Conservation (phyloP, 176 grass and related monocot species). For the Chloris gayana region DNA sequence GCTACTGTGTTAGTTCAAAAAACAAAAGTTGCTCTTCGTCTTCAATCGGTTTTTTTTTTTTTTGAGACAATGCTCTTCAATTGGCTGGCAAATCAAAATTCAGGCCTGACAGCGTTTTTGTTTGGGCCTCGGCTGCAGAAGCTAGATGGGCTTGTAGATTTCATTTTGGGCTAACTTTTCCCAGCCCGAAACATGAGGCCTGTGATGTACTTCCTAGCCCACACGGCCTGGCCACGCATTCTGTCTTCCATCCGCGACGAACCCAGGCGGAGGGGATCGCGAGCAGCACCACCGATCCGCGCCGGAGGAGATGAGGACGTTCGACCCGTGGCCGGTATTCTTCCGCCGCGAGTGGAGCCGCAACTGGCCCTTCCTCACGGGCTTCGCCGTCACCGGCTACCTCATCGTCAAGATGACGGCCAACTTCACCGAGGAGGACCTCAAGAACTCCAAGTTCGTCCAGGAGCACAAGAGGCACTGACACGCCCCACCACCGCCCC, state of each 20-base stretch:
- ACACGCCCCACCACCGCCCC: not conserved
- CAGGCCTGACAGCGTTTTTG: no score
- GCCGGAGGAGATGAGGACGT: slow-evolving; percentile 50
- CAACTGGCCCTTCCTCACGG: slow-evolving; percentile 82
- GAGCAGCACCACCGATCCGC: not conserved
- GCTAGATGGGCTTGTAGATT: no score
- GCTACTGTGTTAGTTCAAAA: no score
- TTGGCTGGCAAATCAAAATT: no score
- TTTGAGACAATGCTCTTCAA: no score
- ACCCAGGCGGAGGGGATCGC: not conserved
- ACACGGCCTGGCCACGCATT: not conserved
- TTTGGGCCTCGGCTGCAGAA: no score
- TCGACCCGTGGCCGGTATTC: slow-evolving; percentile 98
- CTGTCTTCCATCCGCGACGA: not conserved
- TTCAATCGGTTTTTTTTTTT: no score
- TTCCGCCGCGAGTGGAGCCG: slow-evolving; percentile 77
- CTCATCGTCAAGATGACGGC: slow-evolving; percentile 69
- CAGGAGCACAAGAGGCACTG: slow-evolving; percentile 69
- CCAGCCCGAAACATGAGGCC: no score
- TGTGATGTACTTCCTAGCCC: not conserved
- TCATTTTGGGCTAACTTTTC: no score
- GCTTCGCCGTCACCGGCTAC: slow-evolving; percentile 73
- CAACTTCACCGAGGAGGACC: slow-evolving; percentile 69
- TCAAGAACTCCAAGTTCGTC: slow-evolving; percentile 75
- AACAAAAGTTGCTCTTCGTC: no score